Evolutionary conservation across 768 basidiomycete genomes (phyloP).

Genomic region (Pleurotus platypus): DNA sequence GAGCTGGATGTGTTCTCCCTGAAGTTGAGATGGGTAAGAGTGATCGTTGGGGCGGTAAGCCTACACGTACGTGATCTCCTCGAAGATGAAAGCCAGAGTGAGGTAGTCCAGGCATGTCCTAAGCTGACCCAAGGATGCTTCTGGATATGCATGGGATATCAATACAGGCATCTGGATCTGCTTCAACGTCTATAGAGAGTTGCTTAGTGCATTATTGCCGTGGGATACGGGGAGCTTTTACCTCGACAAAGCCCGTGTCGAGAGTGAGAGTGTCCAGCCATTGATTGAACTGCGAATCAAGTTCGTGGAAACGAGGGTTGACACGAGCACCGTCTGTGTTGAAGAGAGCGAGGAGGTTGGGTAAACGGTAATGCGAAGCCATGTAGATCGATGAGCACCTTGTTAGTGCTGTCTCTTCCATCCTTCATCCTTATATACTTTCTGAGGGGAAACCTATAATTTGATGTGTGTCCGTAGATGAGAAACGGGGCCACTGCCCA

Average conservation of each 20-base stretch:
- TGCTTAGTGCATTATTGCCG: neutral
- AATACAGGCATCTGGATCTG: conserved; percentile 4
- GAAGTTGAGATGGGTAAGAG: neutral
- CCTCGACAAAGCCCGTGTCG: neutral
- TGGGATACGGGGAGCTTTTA: neutral
- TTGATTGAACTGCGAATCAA: neutral
- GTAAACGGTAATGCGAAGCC: neutral
- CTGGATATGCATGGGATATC: conserved; percentile 1
- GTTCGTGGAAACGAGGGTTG: neutral
- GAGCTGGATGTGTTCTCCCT: neutral
- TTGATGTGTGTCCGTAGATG: too few relatives aligned
- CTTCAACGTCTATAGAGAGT: neutral
- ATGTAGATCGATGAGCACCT: too few relatives aligned
- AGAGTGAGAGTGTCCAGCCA: neutral
- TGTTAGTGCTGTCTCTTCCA: too few relatives aligned
- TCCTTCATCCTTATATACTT: too few relatives aligned
- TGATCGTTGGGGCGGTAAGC: neutral
- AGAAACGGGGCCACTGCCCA: too few relatives aligned
- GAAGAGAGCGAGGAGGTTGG: neutral
- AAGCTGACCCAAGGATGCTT: neutral
- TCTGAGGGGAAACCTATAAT: too few relatives aligned
- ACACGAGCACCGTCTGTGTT: neutral
- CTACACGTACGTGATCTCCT: neutral
- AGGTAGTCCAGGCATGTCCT: neutral
- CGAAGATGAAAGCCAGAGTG: conserved; percentile 4